Base-by-base conservation (phyloP, 441 rosid genomes). In the Dalechampia spathulata region DNA sequence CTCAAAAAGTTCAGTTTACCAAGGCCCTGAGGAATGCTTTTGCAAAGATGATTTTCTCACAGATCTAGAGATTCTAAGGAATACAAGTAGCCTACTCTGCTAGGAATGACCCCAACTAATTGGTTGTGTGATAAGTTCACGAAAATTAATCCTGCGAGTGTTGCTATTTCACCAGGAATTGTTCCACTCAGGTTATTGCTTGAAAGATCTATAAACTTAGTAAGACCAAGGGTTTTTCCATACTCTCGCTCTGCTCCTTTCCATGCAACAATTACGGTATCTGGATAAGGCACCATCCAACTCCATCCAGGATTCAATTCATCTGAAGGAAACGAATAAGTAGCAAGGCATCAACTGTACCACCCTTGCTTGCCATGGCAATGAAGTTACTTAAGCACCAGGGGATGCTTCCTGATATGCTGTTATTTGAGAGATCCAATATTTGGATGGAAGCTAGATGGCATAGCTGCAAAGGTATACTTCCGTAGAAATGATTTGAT, bases 401-500 rank as follows among this genome's bases (percentile, higher is more conserved):
- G 5, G 55, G 61, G 6, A 63, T 55, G n/a, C 21, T n/a, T 46
- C 61, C 61, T 17, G 45, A 45, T 34, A 63, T 17, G 20, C 22
- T 41, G 22, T 56, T 49, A 10, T 36, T 8, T 12, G 64, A 39
- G 40, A 60, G 40, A 17, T 73, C 74, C 52, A 73, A n/a, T 22
- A 65, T 15, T 34, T 58, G 60, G 27, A 73, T 13, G 12, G 16
- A 37, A 17, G 45, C 20, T 7, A 57, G 49, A 0, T 37, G 9
- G 36, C 63, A 73, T 1, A 73, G 20, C 2, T 23, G 23, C 26
- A 17, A 0, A 49, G 63, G 69, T 15, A 73, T 34, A 0, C 5
- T 26, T 1, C 77, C 74, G 3, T 32, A 12, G 34, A 69, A 50
- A 6, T 14, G 10, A 43, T 73, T 73, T 43, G 63, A 60, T 30